phyloP scores from a whole-genome alignment of 2,329 filamentous ascomycete genomes.

The Verticillium dahliae region DNA sequence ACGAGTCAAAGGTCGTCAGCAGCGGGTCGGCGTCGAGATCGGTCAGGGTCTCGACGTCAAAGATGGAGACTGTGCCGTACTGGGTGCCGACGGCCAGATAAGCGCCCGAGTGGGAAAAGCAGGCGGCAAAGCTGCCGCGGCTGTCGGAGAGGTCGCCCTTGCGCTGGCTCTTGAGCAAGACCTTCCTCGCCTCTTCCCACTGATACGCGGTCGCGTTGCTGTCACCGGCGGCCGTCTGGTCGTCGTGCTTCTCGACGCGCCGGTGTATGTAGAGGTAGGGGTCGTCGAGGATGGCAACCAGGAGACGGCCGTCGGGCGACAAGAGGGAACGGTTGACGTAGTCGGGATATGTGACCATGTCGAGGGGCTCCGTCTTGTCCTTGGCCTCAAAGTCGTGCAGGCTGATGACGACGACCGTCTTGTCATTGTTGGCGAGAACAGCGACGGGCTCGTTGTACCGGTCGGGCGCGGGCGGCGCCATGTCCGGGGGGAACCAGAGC shows the following conservation, averaged over 20 bases:
- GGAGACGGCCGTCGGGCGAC: conserved; percentile 75
- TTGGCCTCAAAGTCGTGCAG: conserved; percentile 51
- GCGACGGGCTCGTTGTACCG: conserved; percentile 53
- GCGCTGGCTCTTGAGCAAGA: conserved; percentile 53
- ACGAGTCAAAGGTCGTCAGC: conserved; percentile 71
- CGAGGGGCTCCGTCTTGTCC: conserved; percentile 49
- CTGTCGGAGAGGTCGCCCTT: conserved; percentile 47
- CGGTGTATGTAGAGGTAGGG: conserved; percentile 80
- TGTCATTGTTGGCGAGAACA: conserved; percentile 84
- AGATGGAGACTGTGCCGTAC: conserved; percentile 72
- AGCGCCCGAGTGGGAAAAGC: conserved; percentile 65
- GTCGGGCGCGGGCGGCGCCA: conserved; percentile 16
- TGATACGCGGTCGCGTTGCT: conserved; percentile 26
- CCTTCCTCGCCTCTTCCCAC: conserved; percentile 45
- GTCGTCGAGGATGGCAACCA: conserved; percentile 83
- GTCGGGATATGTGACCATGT: conserved; percentile 68
- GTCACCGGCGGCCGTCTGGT: conserved; percentile 11
- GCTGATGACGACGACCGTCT: conserved; percentile 77
- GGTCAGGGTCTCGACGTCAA: conserved; percentile 49
- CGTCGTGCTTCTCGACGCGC: conserved; percentile 33
- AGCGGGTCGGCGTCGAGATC: conserved; percentile 50
- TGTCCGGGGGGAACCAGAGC: conserved; percentile 49
- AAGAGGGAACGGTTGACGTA: conserved; percentile 93
- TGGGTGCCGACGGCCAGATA: conserved; percentile 74
- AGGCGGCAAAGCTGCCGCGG: conserved; percentile 69